Evolutionary conservation across 495 filamentous ascomycete species (phyloP).

Genomic region (Penicillium egyptiacum): DNA sequence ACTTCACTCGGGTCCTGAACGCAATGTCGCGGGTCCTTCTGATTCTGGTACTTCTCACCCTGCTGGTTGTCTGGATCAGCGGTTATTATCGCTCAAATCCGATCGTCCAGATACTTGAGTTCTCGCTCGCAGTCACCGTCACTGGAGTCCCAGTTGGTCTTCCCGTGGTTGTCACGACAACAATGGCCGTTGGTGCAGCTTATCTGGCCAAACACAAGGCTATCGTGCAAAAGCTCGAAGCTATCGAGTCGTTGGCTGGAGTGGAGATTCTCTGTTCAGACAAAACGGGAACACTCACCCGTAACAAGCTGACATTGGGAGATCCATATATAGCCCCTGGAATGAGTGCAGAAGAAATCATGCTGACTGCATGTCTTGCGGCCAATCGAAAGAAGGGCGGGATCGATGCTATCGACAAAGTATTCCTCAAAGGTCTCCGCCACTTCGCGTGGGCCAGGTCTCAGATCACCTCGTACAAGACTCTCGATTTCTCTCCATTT

Average conservation of each 20-base stretch:
- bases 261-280: constrained; percentile 95
- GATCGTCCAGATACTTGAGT: constrained; percentile 75
- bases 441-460: constrained; percentile 76
- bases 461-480: constrained; percentile 72
- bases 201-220: constrained; percentile 89
- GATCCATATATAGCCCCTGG: constrained; percentile 82
- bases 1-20: constrained; percentile 88
- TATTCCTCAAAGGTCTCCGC: constrained; percentile 80
- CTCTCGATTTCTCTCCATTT: constrained; percentile 81
- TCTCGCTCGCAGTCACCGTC: constrained; percentile 81
- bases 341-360: constrained; percentile 78
- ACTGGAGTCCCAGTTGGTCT: constrained; percentile 95
- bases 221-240: constrained; percentile 90
- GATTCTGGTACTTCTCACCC: constrained; percentile 74
- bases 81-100: constrained; percentile 82
- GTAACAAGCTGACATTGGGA: constrained; percentile 84
- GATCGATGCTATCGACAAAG: constrained; percentile 93
- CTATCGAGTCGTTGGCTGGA: constrained; percentile 91
- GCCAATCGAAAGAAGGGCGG: constrained; percentile 93
- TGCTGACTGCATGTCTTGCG: constrained; percentile 88
- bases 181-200: constrained; percentile 91
- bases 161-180: constrained; percentile 91
- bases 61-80: constrained; percentile 80
- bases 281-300: constrained; percentile 85
- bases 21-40: constrained; percentile 74